These are phyloP conservation scores for Escallonia herrerae DNA, from an alignment of 129 eudicot genomes.

Conservation along the genomic window DNA sequence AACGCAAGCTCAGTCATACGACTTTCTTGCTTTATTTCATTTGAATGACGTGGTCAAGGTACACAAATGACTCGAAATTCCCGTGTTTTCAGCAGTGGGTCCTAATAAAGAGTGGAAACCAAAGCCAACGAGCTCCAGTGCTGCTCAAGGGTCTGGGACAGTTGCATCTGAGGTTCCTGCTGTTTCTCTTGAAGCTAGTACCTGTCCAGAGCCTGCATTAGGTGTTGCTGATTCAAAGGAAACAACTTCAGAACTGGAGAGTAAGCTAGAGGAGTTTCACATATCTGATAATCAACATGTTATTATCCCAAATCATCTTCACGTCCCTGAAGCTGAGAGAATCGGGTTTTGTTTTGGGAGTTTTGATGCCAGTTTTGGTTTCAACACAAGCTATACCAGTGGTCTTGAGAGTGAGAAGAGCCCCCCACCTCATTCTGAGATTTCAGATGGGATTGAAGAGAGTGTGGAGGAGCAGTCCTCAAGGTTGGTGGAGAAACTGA, in stretches of 20 bases:
- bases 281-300: slow-evolving; percentile 61
- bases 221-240: slow-evolving; percentile 28
- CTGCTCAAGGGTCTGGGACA: slow-evolving; percentile 34
- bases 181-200: slow-evolving; percentile 20
- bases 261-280: slow-evolving; percentile 34
- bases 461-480: slow-evolving; percentile 29
- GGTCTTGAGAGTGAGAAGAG: slow-evolving; percentile 31
- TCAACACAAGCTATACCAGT: slow-evolving; percentile 24
- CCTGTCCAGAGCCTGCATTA: slow-evolving; percentile 24
- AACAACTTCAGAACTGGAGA: slow-evolving; percentile 26
- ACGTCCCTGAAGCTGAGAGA: slow-evolving; percentile 77
- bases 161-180: slow-evolving; percentile 39
- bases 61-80: not conserved
- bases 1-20: no score
- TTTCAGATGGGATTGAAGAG: slow-evolving; percentile 42
- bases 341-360: slow-evolving; percentile 87
- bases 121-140: slow-evolving; percentile 38
- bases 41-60: not conserved
- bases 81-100: slow-evolving; percentile 29
- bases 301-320: slow-evolving; percentile 79
- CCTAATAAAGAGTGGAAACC: slow-evolving; percentile 87
- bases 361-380: slow-evolving; percentile 67
- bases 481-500: slow-evolving; percentile 32
- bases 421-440: slow-evolving; percentile 41
- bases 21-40: not conserved